A percentile compares a stretch with the other conserved stretches of the same genome.
Conservation (phyloP, 192 early-diverging fungal genomes). For the Phycomyces nitens region DNA sequence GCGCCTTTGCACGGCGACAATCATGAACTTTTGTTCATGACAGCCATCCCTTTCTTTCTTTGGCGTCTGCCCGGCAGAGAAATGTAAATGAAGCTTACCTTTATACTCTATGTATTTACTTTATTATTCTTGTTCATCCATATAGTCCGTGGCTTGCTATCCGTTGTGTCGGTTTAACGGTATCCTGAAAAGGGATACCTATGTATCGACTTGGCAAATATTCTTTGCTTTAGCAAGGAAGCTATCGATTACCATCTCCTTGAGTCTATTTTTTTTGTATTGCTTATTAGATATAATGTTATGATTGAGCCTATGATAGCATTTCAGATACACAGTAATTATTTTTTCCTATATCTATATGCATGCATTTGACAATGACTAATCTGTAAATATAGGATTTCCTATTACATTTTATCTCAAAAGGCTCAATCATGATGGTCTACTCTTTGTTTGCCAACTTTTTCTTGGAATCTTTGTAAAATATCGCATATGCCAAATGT, state of each 20-base stretch:
- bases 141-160: no score
- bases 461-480: conserved; percentile 17
- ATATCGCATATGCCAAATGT: conserved; percentile 12
- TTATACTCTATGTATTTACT: no score
- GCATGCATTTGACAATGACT: conserved; percentile 14
- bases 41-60: no score
- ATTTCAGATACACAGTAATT: conserved; percentile 19
- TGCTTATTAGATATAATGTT: no score
- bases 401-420: conserved; percentile 17
- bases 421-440: conserved; percentile 13
- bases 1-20: no score
- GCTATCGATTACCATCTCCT: conserved; percentile 18
- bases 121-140: no score
- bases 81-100: no score
- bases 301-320: no score
- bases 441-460: conserved; percentile 14
- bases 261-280: no score
- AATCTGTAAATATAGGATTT: conserved; percentile 16
- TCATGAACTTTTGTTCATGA: no score
- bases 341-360: conserved; percentile 13
- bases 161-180: no score
- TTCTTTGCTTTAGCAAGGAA: conserved; percentile 22
- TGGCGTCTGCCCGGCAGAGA: no score
- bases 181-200: conserved; percentile 11
- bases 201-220: conserved; percentile 17